Base-by-base conservation (phyloP, 192 early-diverging fungal species). In the Paraglomus occultum region DNA sequence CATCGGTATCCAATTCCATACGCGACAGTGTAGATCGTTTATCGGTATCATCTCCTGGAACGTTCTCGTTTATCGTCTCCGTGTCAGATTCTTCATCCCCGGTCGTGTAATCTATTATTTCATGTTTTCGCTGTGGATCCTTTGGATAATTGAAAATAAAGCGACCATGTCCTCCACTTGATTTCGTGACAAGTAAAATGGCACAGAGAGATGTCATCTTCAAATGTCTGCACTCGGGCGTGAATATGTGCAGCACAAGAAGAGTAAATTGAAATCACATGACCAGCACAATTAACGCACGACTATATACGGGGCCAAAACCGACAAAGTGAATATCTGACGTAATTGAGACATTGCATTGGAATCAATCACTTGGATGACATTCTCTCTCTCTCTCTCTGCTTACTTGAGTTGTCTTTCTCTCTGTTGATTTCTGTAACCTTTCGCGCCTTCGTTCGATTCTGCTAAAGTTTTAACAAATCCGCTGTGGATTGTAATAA, bases 81-180 rank as follows among this genome's bases (percentile, higher is more conserved):
- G 6, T 38, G 20, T 40, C 67, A 23, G 45, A 31, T 45, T 20
- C 59, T 15, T 53, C 39, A 18, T 42, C 10, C 64, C n/a, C 51
- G 10, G 38, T 44, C 15, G 43, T 20, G 22, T 20, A 42, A 18
- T 42, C 40, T 48, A 43, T 65, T 67, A 39, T 42, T 23, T 55
- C 68, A 43, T 38, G 51, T 15, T 59, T 46, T 69, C 77, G 40
- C 54, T 79, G 58, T 10, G 73, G 71, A 54, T 77, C 76, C 10
- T 76, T 76, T n/a, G 90, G 91, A 63, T 88, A 93, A 57, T 80
- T 80, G 80, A 90, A 93, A 2, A 93, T 87, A 53, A 88, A 83
- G 55, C 90, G 88, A 31, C 6, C 15, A 74, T 89, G 88, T 14
- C 90, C 89, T 39, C 89, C 53, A 14, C 80, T 82, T 9, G 87